Base-by-base conservation (phyloP, 371 early-diverging fungal genomes). In the Mucor velutinosus region DNA sequence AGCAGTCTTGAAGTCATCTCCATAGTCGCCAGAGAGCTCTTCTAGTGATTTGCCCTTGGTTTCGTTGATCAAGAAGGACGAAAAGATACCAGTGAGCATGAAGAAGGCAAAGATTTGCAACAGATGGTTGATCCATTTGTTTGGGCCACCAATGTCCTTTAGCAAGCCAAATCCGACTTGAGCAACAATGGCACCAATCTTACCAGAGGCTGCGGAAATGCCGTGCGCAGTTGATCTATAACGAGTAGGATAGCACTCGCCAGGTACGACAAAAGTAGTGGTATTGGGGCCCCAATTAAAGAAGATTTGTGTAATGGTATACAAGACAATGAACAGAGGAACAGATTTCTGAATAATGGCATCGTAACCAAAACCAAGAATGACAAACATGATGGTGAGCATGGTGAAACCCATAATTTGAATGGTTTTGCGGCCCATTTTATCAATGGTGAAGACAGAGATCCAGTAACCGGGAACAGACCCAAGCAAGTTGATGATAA, bases 401-500 rank as follows among this genome's bases (percentile, higher is more conserved):
- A 84, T 74, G 32, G 51, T 62, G 70, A 81, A 84, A 53, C 94
- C 95, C 69, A 90, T 79, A 62, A 89, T 81, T 76, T 95, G 95
- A 69, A 96, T 94, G 30, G 80, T 77, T 69, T 89, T 92, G 57
- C 95, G 91, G 60, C 96, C 95, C 21, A 92, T 56, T 25, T 79
- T 79, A 64, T 96, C 96, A 62, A 96, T 89, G 29, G 88, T 80
- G 64, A 89, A 87, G 35, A 94, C 94, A 19, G 93, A 89, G 62
- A 90, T 82, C 91, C 90, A 94, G 67, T 92, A 89, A 65, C 96
- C 96, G 39, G 96, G 96, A 7, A 95, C 89, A 47, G 93, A 89
- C 53, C 96, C 96, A 25, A 92, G 78, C 56, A 90, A 76, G 57
- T 90, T 86, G 64, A 95, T 89, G 69, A 95, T 90, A 60, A 93